phyloP scores from a whole-genome alignment of 805 yeast species.

The Yarrowia hollandica region DNA sequence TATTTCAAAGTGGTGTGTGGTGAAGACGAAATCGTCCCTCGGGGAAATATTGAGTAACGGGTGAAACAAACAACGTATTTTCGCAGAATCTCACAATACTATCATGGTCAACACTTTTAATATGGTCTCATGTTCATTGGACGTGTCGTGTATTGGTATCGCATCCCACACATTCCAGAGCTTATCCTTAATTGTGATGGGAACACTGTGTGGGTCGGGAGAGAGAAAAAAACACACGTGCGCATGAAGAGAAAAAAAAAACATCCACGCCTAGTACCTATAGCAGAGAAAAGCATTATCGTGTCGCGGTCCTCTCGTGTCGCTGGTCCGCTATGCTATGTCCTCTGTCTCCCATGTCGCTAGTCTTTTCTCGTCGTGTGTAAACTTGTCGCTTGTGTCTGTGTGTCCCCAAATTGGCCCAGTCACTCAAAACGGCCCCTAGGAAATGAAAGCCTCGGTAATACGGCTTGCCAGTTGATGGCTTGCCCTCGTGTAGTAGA shows the following conservation, averaged over 20 bases:
- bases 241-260: neutral
- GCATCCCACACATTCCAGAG: conserved; percentile 15
- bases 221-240: conserved; percentile 9
- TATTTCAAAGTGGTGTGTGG: neutral
- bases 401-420: neutral
- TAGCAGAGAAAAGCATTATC: neutral
- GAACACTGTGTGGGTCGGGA: conserved; percentile 17
- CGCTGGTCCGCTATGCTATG: neutral
- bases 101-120: neutral
- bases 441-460: neutral
- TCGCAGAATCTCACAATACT: neutral
- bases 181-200: conserved; percentile 10
- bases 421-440: neutral
- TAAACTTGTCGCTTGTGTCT: neutral
- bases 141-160: conserved; percentile 3
- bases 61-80: too few relatives aligned
- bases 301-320: neutral
- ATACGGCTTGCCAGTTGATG: neutral
- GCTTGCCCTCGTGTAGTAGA: neutral
- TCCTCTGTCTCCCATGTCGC: neutral
- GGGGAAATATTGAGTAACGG: neutral
- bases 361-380: conserved; percentile 19
- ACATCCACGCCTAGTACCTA: too few relatives aligned
- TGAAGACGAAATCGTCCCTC: too few relatives aligned
- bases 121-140: neutral